A percentile compares a stretch with the other conserved stretches of the same genome.
phyloP scores from a whole-genome alignment of 345 rosid genomes.

The thale cress (Arabidopsis thaliana) region TAIR10.1 NC_003071.7:10501001-10501500 shows the following conservation, averaged over 20 bases:
- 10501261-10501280: slow-evolving; percentile 15
- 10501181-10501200: slow-evolving; percentile 1
- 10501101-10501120: slow-evolving; percentile 23
- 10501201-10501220: background rate
- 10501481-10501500: slow-evolving; percentile 6
- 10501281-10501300: slow-evolving; percentile 19
- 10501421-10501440: slow-evolving; percentile 10
- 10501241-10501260: slow-evolving; percentile 30
- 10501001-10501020: background rate
- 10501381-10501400: slow-evolving; percentile 4
- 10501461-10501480: slow-evolving; percentile 5
- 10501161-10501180: slow-evolving; percentile 25
- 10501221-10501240: background rate
- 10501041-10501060: slow-evolving; percentile 8
- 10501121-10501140: slow-evolving; percentile 20
- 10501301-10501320: slow-evolving; percentile 23
- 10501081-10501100: slow-evolving; percentile 22
- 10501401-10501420: background rate
- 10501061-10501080: slow-evolving; percentile 16
- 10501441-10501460: slow-evolving; percentile 17
- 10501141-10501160: background rate
- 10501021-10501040: slow-evolving; percentile 13
- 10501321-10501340: slow-evolving; percentile 13
- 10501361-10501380: slow-evolving; percentile 14
- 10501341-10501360: slow-evolving; percentile 15